These are phyloP conservation scores for Teratosphaeriaceae sp. DNA, from an alignment of 2,329 filamentous ascomycete genomes.

Conservation along the genomic window DNA sequence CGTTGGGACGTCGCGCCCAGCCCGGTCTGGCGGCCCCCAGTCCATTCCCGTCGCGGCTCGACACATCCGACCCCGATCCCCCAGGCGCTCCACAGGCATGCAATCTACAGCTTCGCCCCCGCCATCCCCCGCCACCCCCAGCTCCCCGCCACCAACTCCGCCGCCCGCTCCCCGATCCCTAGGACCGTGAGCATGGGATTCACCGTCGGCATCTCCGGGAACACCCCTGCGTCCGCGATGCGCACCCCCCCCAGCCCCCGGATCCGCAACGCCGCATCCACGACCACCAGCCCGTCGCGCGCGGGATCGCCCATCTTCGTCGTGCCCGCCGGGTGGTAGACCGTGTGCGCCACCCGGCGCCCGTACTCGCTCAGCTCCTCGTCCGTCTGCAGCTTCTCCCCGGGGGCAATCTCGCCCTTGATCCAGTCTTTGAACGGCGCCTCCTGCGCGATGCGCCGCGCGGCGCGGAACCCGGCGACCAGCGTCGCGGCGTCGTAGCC, in stretches of 20 bases:
- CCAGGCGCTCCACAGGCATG: constrained; percentile 71
- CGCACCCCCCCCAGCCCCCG: constrained; percentile 65
- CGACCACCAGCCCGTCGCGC: constrained; percentile 66
- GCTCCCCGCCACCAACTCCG: constrained; percentile 73
- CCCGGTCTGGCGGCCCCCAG: too few relatives aligned
- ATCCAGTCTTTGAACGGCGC: constrained; percentile 77
- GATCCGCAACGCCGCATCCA: constrained; percentile 68
- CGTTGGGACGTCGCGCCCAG: too few relatives aligned
- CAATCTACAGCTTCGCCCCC: constrained; percentile 53
- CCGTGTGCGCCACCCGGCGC: constrained; percentile 73
- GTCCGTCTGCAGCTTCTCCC: constrained; percentile 65
- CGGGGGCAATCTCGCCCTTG: constrained; percentile 73
- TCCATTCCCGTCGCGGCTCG: too few relatives aligned
- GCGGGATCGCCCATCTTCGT: constrained; percentile 79
- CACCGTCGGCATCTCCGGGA: constrained; percentile 78
- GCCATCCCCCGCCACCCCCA: constrained; percentile 58
- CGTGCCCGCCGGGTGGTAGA: constrained; percentile 84
- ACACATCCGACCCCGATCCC: too few relatives aligned
- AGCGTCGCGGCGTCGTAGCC: constrained; percentile 80
- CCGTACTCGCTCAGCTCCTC: constrained; percentile 79
- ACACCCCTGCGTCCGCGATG: constrained; percentile 81
- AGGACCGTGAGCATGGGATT: constrained; percentile 91
- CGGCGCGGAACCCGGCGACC: constrained; percentile 68
- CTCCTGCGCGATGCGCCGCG: constrained; percentile 68
- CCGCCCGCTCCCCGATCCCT: constrained; percentile 73